These are phyloP conservation scores for Camelina hispida DNA, from an alignment of 345 rosid genomes.

Conservation along the genomic window DNA sequence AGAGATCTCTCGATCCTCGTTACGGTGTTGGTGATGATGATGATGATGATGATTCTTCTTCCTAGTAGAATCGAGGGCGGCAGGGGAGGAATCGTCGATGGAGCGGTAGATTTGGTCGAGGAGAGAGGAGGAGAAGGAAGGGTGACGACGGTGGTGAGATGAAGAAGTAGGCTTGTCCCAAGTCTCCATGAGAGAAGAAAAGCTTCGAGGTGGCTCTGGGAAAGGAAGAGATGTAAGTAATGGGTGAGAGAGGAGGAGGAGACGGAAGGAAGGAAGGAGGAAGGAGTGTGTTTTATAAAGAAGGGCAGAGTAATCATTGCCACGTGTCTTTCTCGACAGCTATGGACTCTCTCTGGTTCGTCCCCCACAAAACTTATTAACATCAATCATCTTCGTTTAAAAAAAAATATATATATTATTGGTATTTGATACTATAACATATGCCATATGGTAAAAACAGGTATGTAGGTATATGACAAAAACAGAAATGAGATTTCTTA, in stretches of 20 bases:
- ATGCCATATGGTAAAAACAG: background rate
- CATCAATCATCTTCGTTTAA: slow-evolving; percentile 37
- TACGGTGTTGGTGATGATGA: background rate
- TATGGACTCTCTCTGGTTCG: slow-evolving; percentile 10
- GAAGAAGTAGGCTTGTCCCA: slow-evolving; percentile 46
- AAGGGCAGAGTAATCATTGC: slow-evolving; percentile 39
- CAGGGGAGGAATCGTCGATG: slow-evolving; percentile 56
- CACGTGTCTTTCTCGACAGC: slow-evolving; percentile 51
- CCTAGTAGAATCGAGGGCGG: slow-evolving; percentile 24
- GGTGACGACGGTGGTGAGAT: slow-evolving; percentile 49
- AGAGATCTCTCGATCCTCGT: slow-evolving; percentile 18
- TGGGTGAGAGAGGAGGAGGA: slow-evolving; percentile 30
- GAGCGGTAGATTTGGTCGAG: slow-evolving; percentile 85
- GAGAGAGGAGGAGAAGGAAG: slow-evolving; percentile 87
- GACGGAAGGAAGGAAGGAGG: slow-evolving; percentile 38
- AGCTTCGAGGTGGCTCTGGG: background rate
- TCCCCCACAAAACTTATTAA: slow-evolving; percentile 18
- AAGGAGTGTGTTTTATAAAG: slow-evolving; percentile 34
- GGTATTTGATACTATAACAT: background rate
- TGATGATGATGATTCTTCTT: slow-evolving; percentile 23
- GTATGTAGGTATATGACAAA: background rate
- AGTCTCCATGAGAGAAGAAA: slow-evolving; percentile 46
- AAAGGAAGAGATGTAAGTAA: background rate
- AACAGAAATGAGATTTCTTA: background rate
- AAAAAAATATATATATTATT: too few relatives aligned